Base-by-base conservation (phyloP, 371 early-diverging fungal genomes). In the Massospora cicadina region DNA sequence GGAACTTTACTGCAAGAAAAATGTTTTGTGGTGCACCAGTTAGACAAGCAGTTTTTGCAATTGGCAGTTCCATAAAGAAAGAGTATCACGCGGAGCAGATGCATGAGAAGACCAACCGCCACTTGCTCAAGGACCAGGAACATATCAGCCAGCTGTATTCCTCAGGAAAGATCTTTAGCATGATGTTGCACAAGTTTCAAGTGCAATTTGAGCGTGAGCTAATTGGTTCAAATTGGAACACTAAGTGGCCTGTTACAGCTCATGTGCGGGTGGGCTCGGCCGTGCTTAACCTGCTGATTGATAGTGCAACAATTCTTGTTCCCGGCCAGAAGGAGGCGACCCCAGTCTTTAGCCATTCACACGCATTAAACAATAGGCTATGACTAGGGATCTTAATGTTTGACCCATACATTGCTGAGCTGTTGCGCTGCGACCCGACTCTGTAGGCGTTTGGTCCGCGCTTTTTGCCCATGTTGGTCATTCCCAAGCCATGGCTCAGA, bases 401-500 rank as follows among this genome's bases (percentile, higher is more conserved):
- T 30, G 83, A 90, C 67, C 79, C 77, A 62, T 75, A 76, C 2
- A 76, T 95, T 53, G 76, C 82, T 1, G 85, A 90, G 43, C 68
- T 89, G 63, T 74, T 95, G 23, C 73, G 82, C 25, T 71, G 70
- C 32, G 84, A 85, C 32, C 79, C 84, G 13, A 71, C 86, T 27
- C 74, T 76, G 17, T 79, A 83, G 30, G 77, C 80, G 2, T 73
- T 88, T 26, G 82, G 82, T 61, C 88, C 95, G 0, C 83, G 89
- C 53, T 71, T 85, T 28, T 75, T 98, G 31, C 98, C 98, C 25
- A 98, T 98, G 98, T 71, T 98, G 55, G 87, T 95, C 1, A 84
- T 83, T 32, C 98, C 98, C 57, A 81, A 84, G 0, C 95, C 97
- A 5, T 98, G 98, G 98, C 65, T 93, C n/a, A 80, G 86, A 0